Conservation (phyloP, 169 alveolate genomes). For the Cryptosporidium viatorum region DNA sequence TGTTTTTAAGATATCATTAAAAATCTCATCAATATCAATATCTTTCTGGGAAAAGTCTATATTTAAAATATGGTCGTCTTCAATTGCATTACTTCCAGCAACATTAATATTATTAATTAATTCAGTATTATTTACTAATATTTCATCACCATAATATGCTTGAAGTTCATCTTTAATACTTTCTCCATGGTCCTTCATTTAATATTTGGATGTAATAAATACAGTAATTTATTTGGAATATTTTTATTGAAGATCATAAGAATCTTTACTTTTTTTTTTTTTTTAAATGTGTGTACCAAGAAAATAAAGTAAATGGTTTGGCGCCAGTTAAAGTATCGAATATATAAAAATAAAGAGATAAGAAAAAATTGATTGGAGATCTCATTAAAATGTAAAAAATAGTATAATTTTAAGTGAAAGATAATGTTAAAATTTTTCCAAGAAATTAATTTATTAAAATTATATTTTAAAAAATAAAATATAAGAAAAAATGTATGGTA, state of each 20-base stretch:
- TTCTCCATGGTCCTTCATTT: not conserved
- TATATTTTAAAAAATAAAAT: too few relatives aligned
- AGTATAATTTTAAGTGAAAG: too few relatives aligned
- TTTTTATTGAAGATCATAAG: not conserved
- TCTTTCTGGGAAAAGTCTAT: not conserved
- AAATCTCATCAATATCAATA: constrained; percentile 1
- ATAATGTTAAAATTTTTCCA: too few relatives aligned
- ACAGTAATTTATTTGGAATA: not conserved
- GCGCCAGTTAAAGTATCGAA: constrained; percentile 1
- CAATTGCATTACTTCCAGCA: constrained; percentile 1
- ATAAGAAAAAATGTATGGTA: too few relatives aligned
- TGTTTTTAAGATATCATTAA: constrained; percentile 35
- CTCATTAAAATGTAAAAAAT: too few relatives aligned
- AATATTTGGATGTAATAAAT: not conserved
- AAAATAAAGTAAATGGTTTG: not conserved
- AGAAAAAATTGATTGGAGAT: too few relatives aligned
- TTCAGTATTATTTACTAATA: not conserved
- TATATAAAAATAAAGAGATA: not conserved
- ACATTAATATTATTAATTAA: not conserved
- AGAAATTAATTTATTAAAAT: too few relatives aligned
- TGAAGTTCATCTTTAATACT: constrained; percentile 49
- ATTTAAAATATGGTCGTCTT: not conserved
- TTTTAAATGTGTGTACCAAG: not conserved
- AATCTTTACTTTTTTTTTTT: not conserved
- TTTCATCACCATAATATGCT: constrained; percentile 52